These are phyloP conservation scores for Heterobasidion annosum DNA, from an alignment of 1,284 basidiomycete species.

Conservation along the genomic window DNA sequence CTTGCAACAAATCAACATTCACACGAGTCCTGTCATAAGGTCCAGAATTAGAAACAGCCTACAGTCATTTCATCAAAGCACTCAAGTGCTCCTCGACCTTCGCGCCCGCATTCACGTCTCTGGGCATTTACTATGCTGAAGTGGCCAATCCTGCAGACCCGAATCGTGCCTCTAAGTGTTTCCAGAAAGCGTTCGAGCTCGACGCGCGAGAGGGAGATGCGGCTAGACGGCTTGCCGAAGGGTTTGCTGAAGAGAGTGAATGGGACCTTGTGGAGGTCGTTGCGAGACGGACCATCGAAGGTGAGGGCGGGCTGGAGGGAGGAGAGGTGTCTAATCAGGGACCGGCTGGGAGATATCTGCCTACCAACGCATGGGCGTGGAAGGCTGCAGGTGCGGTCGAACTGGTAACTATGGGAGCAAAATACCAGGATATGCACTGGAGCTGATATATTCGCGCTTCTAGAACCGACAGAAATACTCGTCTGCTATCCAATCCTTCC, in stretches of 20 bases:
- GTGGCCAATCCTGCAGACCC: conserved; percentile 68
- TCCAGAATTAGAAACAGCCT: conserved; percentile 51
- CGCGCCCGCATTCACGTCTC: conserved; percentile 89
- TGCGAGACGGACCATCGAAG: conserved; percentile 85
- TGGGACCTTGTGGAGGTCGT: conserved; percentile 97
- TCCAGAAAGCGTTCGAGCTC: conserved; percentile 97
- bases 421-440: not conserved
- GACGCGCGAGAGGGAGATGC: conserved; percentile 86
- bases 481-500: conserved; percentile 80
- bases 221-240: conserved; percentile 76
- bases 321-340: conserved; percentile 32
- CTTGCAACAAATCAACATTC: not conserved
- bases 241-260: conserved; percentile 88
- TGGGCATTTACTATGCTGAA: conserved; percentile 87
- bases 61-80: conserved; percentile 76
- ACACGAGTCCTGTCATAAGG: conserved; percentile 12
- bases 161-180: conserved; percentile 87
- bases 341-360: conserved; percentile 46
- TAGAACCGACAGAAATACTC: conserved; percentile 72
- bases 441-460: conserved; percentile 4
- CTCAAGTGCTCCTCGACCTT: conserved; percentile 73
- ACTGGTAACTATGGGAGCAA: conserved; percentile 46
- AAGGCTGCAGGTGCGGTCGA: conserved; percentile 94
- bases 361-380: conserved; percentile 95
- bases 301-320: conserved; percentile 74